Conservation (phyloP, 148 eudicot genomes). For the Diospyros kaki region DNA sequence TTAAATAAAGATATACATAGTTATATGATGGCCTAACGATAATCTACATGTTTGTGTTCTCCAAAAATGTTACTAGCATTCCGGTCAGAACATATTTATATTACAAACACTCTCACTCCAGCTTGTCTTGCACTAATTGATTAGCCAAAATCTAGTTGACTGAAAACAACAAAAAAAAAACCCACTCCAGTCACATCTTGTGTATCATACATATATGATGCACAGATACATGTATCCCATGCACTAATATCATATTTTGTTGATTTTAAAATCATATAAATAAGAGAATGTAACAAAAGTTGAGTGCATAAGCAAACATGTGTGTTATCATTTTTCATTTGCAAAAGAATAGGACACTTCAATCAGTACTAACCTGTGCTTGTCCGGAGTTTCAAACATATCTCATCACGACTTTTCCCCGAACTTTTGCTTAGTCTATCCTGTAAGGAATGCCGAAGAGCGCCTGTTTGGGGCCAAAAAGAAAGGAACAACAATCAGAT, state of each 20-base stretch:
- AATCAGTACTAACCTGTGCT: slow-evolving; percentile 59
- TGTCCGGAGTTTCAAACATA: slow-evolving; percentile 85
- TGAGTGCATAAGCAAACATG: not conserved
- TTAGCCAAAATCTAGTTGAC: too few relatives aligned
- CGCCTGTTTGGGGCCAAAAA: slow-evolving; percentile 52
- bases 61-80: too few relatives aligned
- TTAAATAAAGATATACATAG: too few relatives aligned
- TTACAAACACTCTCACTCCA: too few relatives aligned
- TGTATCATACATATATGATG: not conserved
- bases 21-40: too few relatives aligned
- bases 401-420: slow-evolving; percentile 81
- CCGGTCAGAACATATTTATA: too few relatives aligned
- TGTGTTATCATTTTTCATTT: not conserved
- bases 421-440: slow-evolving; percentile 91
- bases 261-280: not conserved
- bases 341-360: not conserved
- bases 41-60: too few relatives aligned
- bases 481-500: slow-evolving; percentile 8
- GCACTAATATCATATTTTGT: not conserved
- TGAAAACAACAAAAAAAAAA: not conserved
- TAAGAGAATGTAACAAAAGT: not conserved
- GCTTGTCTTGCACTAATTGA: too few relatives aligned
- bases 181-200: not conserved
- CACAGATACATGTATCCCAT: too few relatives aligned
- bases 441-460: slow-evolving; percentile 94